Base-by-base conservation (phyloP, 106 monocot genomes). In the Allium fistulosum region DNA sequence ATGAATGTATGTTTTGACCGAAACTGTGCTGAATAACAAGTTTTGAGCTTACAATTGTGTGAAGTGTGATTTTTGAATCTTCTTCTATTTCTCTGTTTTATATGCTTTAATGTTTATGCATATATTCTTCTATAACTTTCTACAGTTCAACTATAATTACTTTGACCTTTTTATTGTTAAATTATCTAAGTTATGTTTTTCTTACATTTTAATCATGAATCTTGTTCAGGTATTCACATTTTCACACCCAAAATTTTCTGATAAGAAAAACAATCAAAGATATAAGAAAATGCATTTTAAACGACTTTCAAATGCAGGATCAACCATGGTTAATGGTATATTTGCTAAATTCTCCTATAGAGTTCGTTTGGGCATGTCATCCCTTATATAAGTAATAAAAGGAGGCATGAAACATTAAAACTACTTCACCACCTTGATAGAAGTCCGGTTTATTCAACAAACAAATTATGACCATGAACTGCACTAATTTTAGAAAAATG, bases 271-370 rank as follows among this genome's bases (percentile, higher is more conserved):
- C 53, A 94, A 94, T 56, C 73, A 90, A 68, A 79, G 90, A 61
- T 90, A 87, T 61, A 78, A 77, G 51, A 94, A 94, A 72, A 61
- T 94, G 71, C 7, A 16, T 51, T 94, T 94, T 82, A 76, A 87
- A 68, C 82, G 90, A 75, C 90, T 83, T 37, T 11, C 8, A 10
- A 90, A 94, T 58, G 90, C 84, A 45, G 94, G 94, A 72, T 90
- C 90, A 63, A 71, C 82, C 26, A 61, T 90, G 53, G 82, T 94
- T 49, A 89, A 94, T 72, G 94, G 94, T 94, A 83, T 67, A 51
- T 28, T 67, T 27, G 49, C 59, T 59, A 10, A 17, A 22, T 37
- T 5, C 37, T 37, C 37, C 37, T 37, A 37, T 5, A 37, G 0
- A 2, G 5, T 4, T 4, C 5, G 5, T 37, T 37, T 37, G 37